Evolutionary conservation across 1,139 yeast species (phyloP), one percentile per base, ranked within the genome.

Genomic region (Yamadazyma atmosphaerica): DNA sequence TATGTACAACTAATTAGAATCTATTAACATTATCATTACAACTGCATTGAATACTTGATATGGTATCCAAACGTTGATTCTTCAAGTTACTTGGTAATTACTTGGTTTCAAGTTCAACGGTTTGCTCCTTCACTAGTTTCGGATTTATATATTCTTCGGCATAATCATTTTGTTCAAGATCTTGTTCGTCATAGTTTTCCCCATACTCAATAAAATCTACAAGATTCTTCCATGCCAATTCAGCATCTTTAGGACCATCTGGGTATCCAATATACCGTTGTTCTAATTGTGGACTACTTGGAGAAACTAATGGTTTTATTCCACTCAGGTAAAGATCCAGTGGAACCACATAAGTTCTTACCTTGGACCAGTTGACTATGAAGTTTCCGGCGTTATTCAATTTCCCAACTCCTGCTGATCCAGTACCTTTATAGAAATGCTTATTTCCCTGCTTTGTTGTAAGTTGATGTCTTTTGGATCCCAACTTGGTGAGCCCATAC

Each of bases 371-470:
- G 65, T 87, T 77, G 47, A 92, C 77, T 12, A 79, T 71, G 61
- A 87, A 94, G 26, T 79, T 77, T 38, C 96, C 97, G 47, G 74
- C 74, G 26, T 73, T 70, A 41, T 94, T 84, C 58, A 85, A 79
- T 41, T 72, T 74, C 57, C 99, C 99, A 46, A 88, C 80, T 62
- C 98, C 97, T 1, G 95, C 77, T 4, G 98, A 87, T 45, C 98
- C 79, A 15, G 98, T 92, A 69, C 98, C 99, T 61, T 90, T 92
- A 66, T 94, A 92, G 66, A 75, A 87, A 54, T 86, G 83, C 71
- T 90, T 89, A 67, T 90, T 92, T 54, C 98, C 98, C 59, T 88
- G 92, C 56, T 92, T 92, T 24, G 96, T 84, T 21, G 96, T 86
- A 51, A 90, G 68, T 3, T 95, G 78, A 56, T 84, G 81, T 68